These are phyloP conservation scores for Suhomyces sp. DNA, from an alignment of 805 yeast genomes.

Conservation along the genomic window DNA sequence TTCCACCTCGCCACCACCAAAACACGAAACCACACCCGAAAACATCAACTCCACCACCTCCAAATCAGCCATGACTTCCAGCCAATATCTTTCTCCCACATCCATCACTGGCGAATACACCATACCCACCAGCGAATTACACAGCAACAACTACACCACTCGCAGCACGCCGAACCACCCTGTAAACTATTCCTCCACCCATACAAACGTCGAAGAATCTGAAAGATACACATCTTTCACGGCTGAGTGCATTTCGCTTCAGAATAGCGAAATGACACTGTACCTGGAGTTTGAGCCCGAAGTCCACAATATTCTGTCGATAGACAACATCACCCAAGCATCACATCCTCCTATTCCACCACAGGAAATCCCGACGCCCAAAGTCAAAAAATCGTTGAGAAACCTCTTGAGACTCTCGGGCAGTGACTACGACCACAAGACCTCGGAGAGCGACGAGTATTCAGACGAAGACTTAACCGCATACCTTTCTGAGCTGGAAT, in stretches of 20 bases:
- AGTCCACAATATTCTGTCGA: not conserved
- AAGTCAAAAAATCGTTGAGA: constrained; percentile 4
- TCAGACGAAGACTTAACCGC: constrained; percentile 11
- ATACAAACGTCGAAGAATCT: constrained; percentile 1
- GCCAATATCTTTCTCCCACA: constrained; percentile 3
- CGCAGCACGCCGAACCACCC: not conserved
- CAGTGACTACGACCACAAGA: not conserved
- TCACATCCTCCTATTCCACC: not conserved
- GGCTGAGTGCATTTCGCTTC: constrained; percentile 37
- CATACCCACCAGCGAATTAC: constrained; percentile 1
- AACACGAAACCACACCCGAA: not conserved
- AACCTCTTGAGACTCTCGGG: constrained; percentile 3
- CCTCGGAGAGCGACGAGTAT: constrained; percentile 1
- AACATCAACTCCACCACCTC: not conserved
- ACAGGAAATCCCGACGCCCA: not conserved
- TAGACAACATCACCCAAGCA: not conserved
- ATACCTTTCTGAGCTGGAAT: constrained; percentile 22
- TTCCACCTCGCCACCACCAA: not conserved
- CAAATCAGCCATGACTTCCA: not conserved
- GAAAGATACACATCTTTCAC: constrained; percentile 29
- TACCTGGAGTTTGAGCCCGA: constrained; percentile 2
- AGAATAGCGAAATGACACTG: constrained; percentile 37
- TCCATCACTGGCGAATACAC: constrained; percentile 7
- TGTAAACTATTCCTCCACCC: not conserved
- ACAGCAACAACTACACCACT: constrained; percentile 1